Evolutionary conservation across 2,329 filamentous ascomycete genomes (phyloP), one percentile per base, ranked within the genome.

Genomic region (Claviceps spartinae): DNA sequence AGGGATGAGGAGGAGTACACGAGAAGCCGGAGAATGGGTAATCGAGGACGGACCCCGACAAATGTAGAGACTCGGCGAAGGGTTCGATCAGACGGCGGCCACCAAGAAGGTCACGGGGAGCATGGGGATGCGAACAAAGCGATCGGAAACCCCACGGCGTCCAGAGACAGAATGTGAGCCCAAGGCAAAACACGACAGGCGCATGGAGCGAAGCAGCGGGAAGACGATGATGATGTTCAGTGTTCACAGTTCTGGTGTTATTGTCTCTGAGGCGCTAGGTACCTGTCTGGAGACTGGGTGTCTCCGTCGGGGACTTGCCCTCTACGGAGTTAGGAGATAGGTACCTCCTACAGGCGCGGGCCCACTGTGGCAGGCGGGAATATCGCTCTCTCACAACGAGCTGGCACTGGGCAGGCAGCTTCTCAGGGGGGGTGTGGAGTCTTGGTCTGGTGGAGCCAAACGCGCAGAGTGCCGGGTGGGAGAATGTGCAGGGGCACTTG

Each of bases 381-480:
- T 22, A 22, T 44, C 13, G 20, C 42, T 14, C 42, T 44, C 42
- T 44, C 42, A 44, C 16, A 9, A 44, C 42, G 14, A 22, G 42
- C 41, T 13, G 20, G 41, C 22, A 22, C 22, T 22, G 3, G 22
- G 22, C 41, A 43, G 41, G 30, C 30, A 34, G 30, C 9, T 34
- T 11, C 18, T 43, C 20, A 3, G n/a, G 40, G 40, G 18, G 40
- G 8, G 18, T n/a, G 14, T 4, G 11, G 40, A 54, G 8, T 42
- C 4, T 43, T 13, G 20, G 26, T 4, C 7, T 48, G 18, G 48
- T 50, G 52, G 52, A 54, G 41, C 46, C 34, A 36, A 34, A 47
- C 37, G 37, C 47, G 52, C 22, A 54, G 49, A 54, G 49, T 52
- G 46, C 49, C 52, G 42, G 52, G 51, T 54, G 50, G 36, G 30